Evolutionary conservation across 257 asterid genomes (phyloP), one percentile per base, ranked within the genome.

Genomic region (Ajuga chamaepitys): DNA sequence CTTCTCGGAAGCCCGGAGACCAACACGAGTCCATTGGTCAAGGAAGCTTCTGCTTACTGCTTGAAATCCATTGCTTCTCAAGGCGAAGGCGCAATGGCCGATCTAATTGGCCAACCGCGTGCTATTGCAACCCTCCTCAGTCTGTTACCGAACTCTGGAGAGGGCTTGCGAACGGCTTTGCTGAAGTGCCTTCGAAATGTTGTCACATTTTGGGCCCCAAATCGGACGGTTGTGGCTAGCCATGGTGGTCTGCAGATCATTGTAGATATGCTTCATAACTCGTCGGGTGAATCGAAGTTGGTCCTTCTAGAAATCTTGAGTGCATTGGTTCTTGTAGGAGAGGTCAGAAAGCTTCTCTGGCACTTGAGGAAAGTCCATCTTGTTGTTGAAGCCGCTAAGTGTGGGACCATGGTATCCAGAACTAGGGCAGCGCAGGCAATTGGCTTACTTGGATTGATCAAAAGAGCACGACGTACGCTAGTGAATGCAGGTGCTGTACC

Each of bases 341-440:
- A 86, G 85, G 91, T 62, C 46, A 80, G 91, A 42, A 79, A 67
- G 58, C 58, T 61, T 4, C 62, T 86, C 53, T 74, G 81, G 77
- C 68, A 20, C 64, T 70, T 82, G 0, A 78, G 84, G 37, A 71
- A 53, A 9, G 70, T 70, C 47, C 20, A 64, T 63, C 70, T 64
- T 77, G 87, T 86, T 32, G 79, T 84, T 55, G 87, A 80, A 66
- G 82, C 91, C 40, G 85, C 80, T 40, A 58, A 74, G 34, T 21
- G 46, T 66, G 95, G 95, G 57, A 66, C 81, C 74, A 57, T 73
- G 80, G 38, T 73, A 48, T 86, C 95, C 57, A 82, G 91, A 74
- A 76, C 85, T 37, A 61, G 91, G 66, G 88, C 88, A 18, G 91
- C 91, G 70, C 91, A 86, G 62, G 87, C 84, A 35, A 77, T 84